A percentile compares a stretch with the other conserved stretches of the same genome.
Conservation (phyloP, 2,329 filamentous ascomycete species). For the Teratosphaeria pseudoeucalypti region DNA sequence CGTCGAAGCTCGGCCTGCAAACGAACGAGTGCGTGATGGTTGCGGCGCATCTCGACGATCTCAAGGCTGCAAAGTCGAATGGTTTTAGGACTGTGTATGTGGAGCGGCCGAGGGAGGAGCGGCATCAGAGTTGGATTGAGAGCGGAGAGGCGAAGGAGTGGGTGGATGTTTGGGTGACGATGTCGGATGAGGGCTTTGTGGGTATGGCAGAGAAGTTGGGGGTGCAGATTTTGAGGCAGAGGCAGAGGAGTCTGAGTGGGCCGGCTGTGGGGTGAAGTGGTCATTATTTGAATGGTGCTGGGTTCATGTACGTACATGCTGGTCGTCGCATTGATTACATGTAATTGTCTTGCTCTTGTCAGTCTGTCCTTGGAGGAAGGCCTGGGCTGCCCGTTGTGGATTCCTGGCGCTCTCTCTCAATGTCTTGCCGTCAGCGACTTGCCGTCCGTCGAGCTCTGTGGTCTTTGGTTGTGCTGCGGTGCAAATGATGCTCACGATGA, state of each 20-base stretch:
- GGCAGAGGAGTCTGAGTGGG: slow-evolving; percentile 1
- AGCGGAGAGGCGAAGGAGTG: slow-evolving; percentile 34
- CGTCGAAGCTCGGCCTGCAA: slow-evolving; percentile 43
- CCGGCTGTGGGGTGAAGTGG: slow-evolving; percentile 7
- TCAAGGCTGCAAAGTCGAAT: slow-evolving; percentile 52
- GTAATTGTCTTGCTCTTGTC: not conserved
- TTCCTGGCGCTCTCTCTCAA: not conserved
- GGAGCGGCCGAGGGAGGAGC: slow-evolving; percentile 57
- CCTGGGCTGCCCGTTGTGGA: not conserved
- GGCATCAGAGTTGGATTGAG: slow-evolving; percentile 43
- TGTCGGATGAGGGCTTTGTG: slow-evolving; percentile 41
- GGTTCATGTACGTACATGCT: not conserved
- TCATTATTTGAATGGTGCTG: too few species aligned
- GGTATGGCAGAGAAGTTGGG: slow-evolving; percentile 32
- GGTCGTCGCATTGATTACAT: not conserved
- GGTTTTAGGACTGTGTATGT: slow-evolving; percentile 67
- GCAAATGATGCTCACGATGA: not conserved
- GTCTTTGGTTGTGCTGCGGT: not conserved
- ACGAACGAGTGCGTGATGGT: slow-evolving; percentile 62
- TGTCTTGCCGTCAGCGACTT: not conserved
- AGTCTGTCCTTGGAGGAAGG: not conserved
- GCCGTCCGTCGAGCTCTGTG: not conserved
- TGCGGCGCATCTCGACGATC: slow-evolving; percentile 61
- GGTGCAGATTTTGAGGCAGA: slow-evolving; percentile 3
- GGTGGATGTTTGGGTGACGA: slow-evolving; percentile 54